Percentiles rank a stretch among this genome's conserved stretches.
Evolutionary conservation across 345 rosid species (phyloP).

Genomic region (Streptanthus diversifolius): DNA sequence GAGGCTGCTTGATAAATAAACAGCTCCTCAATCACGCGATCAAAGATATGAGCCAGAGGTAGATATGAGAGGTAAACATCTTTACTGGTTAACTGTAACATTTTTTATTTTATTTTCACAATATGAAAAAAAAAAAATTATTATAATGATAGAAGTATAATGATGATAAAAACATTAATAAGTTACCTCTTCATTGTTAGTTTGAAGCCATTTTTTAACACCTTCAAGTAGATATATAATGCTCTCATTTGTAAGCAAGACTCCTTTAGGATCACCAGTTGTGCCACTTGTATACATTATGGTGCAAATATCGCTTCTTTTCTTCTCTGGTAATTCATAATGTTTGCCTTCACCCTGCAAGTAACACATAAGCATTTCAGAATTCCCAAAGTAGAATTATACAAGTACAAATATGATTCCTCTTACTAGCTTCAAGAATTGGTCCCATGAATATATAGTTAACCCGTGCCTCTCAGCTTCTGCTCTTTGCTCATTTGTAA

Average conservation of each 20-base stretch:
- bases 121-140: neutral
- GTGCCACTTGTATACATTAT: constrained; percentile 99
- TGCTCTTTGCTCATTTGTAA: constrained; percentile 57
- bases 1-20: constrained; percentile 71
- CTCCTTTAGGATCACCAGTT: constrained; percentile 99
- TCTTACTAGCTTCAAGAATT: constrained; percentile 70
- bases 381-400: neutral
- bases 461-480: constrained; percentile 59
- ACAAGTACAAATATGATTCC: neutral
- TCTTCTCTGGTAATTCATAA: constrained; percentile 78
- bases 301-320: constrained; percentile 76
- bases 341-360: constrained; percentile 62
- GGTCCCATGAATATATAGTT: constrained; percentile 73
- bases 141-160: neutral
- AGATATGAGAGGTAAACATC: constrained; percentile 94
- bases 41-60: constrained; percentile 97
- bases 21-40: constrained; percentile 80
- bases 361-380: neutral
- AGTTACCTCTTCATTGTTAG: constrained; percentile 67
- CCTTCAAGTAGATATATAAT: constrained; percentile 79
- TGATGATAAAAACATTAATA: neutral
- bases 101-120: neutral
- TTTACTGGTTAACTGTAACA: constrained; percentile 54
- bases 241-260: constrained; percentile 84
- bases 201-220: constrained; percentile 49